Percentiles rank a stretch among this genome's conserved stretches.
These are phyloP conservation scores for Sphaerosporella brunnea DNA, from an alignment of 495 filamentous ascomycete genomes.

Conservation along the genomic window DNA sequence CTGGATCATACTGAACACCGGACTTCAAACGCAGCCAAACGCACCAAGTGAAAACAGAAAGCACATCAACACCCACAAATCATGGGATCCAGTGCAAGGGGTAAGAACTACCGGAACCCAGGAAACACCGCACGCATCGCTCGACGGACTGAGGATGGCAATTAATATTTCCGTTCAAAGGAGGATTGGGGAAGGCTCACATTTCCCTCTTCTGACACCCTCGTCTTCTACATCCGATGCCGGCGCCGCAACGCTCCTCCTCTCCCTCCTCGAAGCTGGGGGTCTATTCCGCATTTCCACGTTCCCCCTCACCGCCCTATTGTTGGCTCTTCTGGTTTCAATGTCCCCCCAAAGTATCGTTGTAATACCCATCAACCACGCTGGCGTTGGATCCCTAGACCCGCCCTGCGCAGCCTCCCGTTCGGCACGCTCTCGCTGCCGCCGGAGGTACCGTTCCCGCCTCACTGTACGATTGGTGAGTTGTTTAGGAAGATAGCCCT, in stretches of 20 bases:
- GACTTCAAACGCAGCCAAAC: too few relatives aligned
- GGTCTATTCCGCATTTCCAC: neutral
- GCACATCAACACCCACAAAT: too few relatives aligned
- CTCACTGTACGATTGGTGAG: constrained; percentile 76
- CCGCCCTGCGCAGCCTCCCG: neutral
- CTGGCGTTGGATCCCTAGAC: neutral
- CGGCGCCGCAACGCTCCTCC: neutral
- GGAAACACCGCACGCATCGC: neutral
- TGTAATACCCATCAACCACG: neutral
- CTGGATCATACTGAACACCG: too few relatives aligned
- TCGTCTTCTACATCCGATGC: neutral
- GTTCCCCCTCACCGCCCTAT: too few relatives aligned
- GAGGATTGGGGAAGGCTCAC: neutral
- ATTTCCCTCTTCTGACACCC: neutral
- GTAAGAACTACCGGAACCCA: neutral
- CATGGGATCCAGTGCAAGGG: too few relatives aligned
- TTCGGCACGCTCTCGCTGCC: constrained; percentile 25
- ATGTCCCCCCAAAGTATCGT: neutral
- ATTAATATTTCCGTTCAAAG: neutral
- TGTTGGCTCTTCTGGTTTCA: neutral
- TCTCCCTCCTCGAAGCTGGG: neutral
- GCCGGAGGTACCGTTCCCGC: constrained; percentile 42
- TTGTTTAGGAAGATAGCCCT: constrained; percentile 42
- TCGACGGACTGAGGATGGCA: neutral
- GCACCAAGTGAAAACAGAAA: too few relatives aligned